Percentiles rank a stretch among this genome's conserved stretches.
phyloP scores from a whole-genome alignment of 148 eudicot species.

The Fagopyrum esculentum region DNA sequence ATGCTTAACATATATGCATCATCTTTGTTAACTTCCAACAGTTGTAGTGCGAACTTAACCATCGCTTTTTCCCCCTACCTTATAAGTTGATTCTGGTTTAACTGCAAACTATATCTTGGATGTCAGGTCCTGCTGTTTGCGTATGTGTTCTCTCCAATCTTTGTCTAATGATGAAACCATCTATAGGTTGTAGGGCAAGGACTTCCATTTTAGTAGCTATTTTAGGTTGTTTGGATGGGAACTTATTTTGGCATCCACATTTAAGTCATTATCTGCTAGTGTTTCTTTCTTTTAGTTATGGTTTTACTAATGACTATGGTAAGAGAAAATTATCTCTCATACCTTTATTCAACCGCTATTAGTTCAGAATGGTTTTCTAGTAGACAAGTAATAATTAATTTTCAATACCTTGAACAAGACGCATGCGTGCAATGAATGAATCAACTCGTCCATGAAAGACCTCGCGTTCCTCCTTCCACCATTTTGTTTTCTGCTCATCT shows the following conservation, averaged over 20 bases:
- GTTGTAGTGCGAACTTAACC: not conserved
- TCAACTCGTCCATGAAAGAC: constrained; percentile 79
- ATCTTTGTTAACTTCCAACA: not conserved
- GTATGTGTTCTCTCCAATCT: not conserved
- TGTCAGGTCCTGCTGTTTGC: not conserved
- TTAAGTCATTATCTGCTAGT: not conserved
- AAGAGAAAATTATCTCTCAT: not conserved
- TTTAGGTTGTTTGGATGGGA: not conserved
- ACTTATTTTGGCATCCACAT: not conserved
- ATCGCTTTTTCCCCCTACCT: not conserved
- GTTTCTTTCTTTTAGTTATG: not conserved
- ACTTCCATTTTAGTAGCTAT: not conserved
- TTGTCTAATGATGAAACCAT: not conserved
- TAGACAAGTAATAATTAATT: not conserved
- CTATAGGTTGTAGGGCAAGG: not conserved
- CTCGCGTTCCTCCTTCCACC: constrained; percentile 92
- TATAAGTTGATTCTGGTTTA: not conserved
- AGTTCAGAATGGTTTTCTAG: not conserved
- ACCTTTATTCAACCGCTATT: not conserved
- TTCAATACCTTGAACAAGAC: constrained; percentile 80
- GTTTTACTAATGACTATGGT: not conserved
- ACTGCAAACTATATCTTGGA: constrained; percentile 7
- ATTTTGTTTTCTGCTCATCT: constrained; percentile 80
- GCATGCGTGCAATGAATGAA: constrained; percentile 96
- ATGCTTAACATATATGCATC: not conserved